Evolutionary conservation across 306 rosid species (phyloP).

Genomic region (Alnus glutinosa): DNA sequence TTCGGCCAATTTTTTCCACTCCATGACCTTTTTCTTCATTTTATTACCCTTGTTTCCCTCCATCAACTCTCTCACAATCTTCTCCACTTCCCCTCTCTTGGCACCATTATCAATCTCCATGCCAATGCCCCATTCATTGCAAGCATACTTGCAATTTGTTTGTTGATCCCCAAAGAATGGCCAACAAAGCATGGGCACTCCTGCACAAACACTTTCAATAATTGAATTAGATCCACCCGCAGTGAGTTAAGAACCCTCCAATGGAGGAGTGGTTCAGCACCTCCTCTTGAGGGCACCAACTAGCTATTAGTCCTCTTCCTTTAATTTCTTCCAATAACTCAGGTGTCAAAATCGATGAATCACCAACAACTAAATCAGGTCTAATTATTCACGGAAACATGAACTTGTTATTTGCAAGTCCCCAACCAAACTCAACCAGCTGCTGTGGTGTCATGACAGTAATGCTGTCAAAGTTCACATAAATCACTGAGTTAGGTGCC

Average conservation of each 20-base stretch:
- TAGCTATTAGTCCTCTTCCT: conserved; percentile 17
- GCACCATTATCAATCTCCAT: background rate
- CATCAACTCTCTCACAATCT: conserved; percentile 1
- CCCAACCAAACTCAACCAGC: conserved; percentile 14
- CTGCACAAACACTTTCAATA: conserved; percentile 12
- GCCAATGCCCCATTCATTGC: conserved; percentile 7
- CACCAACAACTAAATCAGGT: conserved; percentile 1
- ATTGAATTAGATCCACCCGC: conserved; percentile 27
- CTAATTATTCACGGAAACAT: conserved; percentile 21
- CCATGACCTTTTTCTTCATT: conserved; percentile 4
- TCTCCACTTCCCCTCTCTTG: background rate
- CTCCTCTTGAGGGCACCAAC: conserved; percentile 27
- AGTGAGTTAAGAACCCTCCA: conserved; percentile 16
- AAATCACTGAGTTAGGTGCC: conserved; percentile 6
- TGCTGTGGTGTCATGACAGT: background rate
- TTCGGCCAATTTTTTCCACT: background rate
- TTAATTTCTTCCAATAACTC: conserved; percentile 6
- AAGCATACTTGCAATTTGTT: background rate
- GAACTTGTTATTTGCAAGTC: conserved; percentile 19
- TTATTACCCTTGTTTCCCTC: background rate
- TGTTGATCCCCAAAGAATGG: background rate
- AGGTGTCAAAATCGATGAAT: background rate
- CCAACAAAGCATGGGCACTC: conserved; percentile 12
- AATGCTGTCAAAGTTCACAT: conserved; percentile 22
- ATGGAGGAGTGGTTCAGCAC: conserved; percentile 13